Conservation (phyloP, 495 filamentous ascomycete species). For the Collariella sp. region DNA sequence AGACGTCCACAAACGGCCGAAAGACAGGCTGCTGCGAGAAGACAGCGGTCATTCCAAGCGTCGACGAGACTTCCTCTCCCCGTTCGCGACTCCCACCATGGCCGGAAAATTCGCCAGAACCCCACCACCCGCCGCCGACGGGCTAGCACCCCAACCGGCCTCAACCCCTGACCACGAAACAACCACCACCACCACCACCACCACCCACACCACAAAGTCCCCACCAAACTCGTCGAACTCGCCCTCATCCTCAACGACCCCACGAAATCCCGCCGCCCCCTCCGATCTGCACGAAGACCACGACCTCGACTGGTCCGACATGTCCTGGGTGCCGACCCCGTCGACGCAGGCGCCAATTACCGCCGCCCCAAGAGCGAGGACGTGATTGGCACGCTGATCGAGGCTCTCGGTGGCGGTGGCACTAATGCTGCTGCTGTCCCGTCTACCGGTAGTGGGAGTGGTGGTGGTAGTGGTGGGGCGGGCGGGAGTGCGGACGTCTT, state of each 20-base stretch:
- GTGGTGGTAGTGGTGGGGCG: constrained; percentile 48
- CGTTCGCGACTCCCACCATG: constrained; percentile 13
- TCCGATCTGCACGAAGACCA: constrained; percentile 45
- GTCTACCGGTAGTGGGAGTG: too few relatives aligned
- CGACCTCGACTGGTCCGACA: constrained; percentile 79
- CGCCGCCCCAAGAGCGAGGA: constrained; percentile 80
- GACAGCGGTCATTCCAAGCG: not conserved
- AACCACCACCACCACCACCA: not conserved
- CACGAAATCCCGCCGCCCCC: constrained; percentile 39
- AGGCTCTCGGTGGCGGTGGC: constrained; percentile 41
- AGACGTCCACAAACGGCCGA: constrained; percentile 23
- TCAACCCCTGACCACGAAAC: not conserved
- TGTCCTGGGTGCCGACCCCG: constrained; percentile 83
- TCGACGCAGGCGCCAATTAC: constrained; percentile 89
- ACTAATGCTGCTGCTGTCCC: too few relatives aligned
- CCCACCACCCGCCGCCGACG: not conserved
- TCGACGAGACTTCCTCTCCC: not conserved
- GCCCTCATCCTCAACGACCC: constrained; percentile 63
- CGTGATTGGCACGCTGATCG: constrained; percentile 84
- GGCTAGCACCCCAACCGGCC: not conserved
- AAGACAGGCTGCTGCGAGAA: not conserved
- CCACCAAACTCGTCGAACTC: constrained; percentile 57
- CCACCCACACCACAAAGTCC: not conserved
- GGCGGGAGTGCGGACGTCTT: constrained; percentile 86
- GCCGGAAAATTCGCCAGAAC: not conserved